These are phyloP conservation scores for Porcisia hertigi DNA, from an alignment of 208 protist genomes.

Conservation along the genomic window DNA sequence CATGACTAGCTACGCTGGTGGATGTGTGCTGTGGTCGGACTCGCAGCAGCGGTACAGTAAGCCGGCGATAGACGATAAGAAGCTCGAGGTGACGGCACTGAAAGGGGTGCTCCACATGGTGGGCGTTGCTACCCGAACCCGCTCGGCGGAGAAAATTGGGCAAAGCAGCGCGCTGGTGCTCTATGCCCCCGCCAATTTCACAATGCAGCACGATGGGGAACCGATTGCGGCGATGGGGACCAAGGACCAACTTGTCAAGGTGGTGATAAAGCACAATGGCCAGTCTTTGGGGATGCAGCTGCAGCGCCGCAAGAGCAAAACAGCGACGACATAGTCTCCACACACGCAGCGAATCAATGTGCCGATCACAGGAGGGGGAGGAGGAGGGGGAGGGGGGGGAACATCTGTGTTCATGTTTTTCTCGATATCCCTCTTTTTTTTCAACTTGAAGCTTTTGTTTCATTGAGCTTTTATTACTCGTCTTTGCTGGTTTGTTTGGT, in stretches of 20 bases:
- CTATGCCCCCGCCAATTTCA: slow-evolving; percentile 41
- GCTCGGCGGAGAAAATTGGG: slow-evolving; percentile 36
- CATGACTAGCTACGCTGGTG: slow-evolving; percentile 57
- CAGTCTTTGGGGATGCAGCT: slow-evolving; percentile 39
- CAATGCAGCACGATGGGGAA: slow-evolving; percentile 74
- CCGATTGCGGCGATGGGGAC: slow-evolving; percentile 39
- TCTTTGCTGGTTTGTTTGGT: too few species aligned
- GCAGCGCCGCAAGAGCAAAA: not conserved
- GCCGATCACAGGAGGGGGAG: too few species aligned
- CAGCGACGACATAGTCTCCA: too few species aligned
- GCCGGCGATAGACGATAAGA: slow-evolving; percentile 38
- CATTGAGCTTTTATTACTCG: too few species aligned
- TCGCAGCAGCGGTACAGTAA: slow-evolving; percentile 18
- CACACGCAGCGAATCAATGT: too few species aligned
- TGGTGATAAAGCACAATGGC: slow-evolving; percentile 33
- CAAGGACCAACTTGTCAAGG: slow-evolving; percentile 25
- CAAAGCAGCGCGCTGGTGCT: slow-evolving; percentile 42
- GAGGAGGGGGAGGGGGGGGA: too few species aligned
- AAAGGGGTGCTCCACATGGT: slow-evolving; percentile 64
- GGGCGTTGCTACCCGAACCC: slow-evolving; percentile 44
- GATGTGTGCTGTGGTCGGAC: slow-evolving; percentile 56
- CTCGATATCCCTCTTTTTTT: too few species aligned
- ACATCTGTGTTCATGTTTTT: too few species aligned
- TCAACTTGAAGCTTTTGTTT: too few species aligned
- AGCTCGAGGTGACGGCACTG: slow-evolving; percentile 42